These are phyloP conservation scores for Lipomyces lipofer DNA, from an alignment of 805 yeast species.

Conservation along the genomic window DNA sequence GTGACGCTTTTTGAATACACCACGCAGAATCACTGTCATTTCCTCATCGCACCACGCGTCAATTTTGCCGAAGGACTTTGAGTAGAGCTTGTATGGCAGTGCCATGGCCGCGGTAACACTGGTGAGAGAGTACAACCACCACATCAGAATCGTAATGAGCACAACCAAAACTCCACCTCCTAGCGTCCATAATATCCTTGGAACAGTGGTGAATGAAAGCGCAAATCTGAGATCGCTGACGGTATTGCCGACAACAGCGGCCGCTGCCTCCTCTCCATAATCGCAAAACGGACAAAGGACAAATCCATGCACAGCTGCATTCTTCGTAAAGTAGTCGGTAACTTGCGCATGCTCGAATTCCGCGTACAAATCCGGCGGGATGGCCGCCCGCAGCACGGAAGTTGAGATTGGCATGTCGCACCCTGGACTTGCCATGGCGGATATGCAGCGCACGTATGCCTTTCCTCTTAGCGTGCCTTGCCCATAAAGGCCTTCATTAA, in stretches of 20 bases:
- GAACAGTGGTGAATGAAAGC: conserved; percentile 1
- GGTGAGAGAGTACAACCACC: neutral
- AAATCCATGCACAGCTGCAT: conserved; percentile 7
- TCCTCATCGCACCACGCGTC: conserved; percentile 10
- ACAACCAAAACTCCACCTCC: neutral
- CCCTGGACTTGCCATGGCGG: conserved; percentile 22
- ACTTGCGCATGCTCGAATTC: conserved; percentile 26
- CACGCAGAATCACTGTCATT: conserved; percentile 9
- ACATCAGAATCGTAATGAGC: neutral
- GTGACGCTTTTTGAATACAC: conserved; percentile 23
- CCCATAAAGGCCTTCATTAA: conserved; percentile 28
- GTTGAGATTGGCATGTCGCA: conserved; percentile 18
- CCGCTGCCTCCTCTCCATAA: conserved; percentile 25
- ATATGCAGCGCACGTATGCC: conserved; percentile 22
- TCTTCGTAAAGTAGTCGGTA: conserved; percentile 15
- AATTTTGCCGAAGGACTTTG: conserved; percentile 5
- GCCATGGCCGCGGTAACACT: neutral
- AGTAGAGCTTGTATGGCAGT: conserved; percentile 4
- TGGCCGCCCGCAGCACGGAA: conserved; percentile 15
- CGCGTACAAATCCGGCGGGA: conserved; percentile 9
- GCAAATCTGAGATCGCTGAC: conserved; percentile 6
- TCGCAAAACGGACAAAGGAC: conserved; percentile 28
- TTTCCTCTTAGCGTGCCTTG: conserved; percentile 30
- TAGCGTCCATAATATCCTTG: conserved; percentile 1
- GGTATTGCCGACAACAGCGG: conserved; percentile 12